Evolutionary conservation across 129 eudicot species (phyloP), one percentile per base, ranked within the genome.

Genomic region (Helianthus tuberosus): DNA sequence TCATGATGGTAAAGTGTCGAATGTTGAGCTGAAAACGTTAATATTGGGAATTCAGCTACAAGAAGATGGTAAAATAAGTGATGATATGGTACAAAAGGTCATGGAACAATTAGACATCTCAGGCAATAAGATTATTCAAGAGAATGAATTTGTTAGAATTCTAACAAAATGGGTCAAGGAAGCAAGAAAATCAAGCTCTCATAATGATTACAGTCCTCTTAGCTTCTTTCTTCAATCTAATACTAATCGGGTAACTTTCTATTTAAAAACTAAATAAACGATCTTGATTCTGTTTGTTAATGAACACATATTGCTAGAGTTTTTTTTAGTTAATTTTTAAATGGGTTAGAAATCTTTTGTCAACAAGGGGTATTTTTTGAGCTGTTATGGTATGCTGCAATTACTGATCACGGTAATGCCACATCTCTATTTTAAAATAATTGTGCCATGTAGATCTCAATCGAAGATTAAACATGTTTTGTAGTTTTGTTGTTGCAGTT

Each of bases 71-170:
- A 47, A 65, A 20, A 39, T 74, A 47, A 74, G 50, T 16, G 86
- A 68, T 1, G 84, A 73, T 50, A 39, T 78, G 23, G 76, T 80
- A 8, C 69, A 81, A 2, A 84, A 51, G n/a, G 67, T 86, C 14
- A 76, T 82, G 81, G 84, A 74, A 44, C 84, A 71, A 64, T 86
- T 89, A 46, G 91, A 86, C 69, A 60, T 62, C 14, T 59, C 88
- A 1, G 84, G 78, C 8, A 86, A 89, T 69, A 74, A 50, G 14
- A 50, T 64, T 65, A 84, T 89, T 44, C 62, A 58, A 29, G 73
- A 73, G 68, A 78, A 74, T 1, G 91, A 89, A 77, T 89, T 89
- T 58, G 74, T 83, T 52, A 41, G 17, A 58, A 76, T 77, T 63
- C 66, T 86, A 47, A 61, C 61, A 44, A 82, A 72, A 55, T 86